Conservation (phyloP, 2,329 filamentous ascomycete genomes). For the Scedosporium aurantiacum region DNA sequence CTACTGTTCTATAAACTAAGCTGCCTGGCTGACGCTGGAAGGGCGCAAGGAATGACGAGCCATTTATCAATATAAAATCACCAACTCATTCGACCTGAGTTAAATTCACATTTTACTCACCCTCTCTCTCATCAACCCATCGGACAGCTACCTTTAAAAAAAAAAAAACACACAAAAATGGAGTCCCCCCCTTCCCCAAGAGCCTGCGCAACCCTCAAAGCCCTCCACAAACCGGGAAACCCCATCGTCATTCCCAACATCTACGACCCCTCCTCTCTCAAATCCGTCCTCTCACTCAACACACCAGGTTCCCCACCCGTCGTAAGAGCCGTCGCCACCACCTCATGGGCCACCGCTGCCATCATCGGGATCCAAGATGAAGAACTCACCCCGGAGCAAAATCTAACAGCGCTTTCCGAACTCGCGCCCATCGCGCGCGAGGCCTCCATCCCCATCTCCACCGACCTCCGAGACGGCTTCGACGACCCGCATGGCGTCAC, state of each 20-base stretch:
- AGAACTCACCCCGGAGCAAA: slow-evolving; percentile 37
- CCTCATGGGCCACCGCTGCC: slow-evolving; percentile 38
- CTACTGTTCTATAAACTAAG: not conserved
- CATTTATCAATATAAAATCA: not conserved
- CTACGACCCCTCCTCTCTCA: slow-evolving; percentile 40
- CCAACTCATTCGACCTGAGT: not conserved
- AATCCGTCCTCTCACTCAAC: slow-evolving; percentile 31
- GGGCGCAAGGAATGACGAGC: not conserved
- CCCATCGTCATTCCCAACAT: slow-evolving; percentile 45
- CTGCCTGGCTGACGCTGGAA: not conserved
- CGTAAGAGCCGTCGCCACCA: slow-evolving; percentile 33
- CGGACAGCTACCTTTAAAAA: not conserved
- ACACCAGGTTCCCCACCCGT: slow-evolving; percentile 20
- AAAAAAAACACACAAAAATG: not conserved
- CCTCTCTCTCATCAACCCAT: not conserved
- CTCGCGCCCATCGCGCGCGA: slow-evolving; percentile 31
- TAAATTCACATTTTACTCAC: not conserved
- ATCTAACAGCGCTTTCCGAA: slow-evolving; percentile 33
- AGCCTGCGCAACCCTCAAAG: slow-evolving; percentile 17
- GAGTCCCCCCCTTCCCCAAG: not conserved
- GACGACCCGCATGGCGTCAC: slow-evolving; percentile 33
- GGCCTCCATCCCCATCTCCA: slow-evolving; percentile 37
- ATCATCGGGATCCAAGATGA: slow-evolving; percentile 32
- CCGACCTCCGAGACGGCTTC: slow-evolving; percentile 52
- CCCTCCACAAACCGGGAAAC: slow-evolving; percentile 36